Evolutionary conservation across 768 basidiomycete species (phyloP).

Genomic region (Tricholoma flavovirens): DNA sequence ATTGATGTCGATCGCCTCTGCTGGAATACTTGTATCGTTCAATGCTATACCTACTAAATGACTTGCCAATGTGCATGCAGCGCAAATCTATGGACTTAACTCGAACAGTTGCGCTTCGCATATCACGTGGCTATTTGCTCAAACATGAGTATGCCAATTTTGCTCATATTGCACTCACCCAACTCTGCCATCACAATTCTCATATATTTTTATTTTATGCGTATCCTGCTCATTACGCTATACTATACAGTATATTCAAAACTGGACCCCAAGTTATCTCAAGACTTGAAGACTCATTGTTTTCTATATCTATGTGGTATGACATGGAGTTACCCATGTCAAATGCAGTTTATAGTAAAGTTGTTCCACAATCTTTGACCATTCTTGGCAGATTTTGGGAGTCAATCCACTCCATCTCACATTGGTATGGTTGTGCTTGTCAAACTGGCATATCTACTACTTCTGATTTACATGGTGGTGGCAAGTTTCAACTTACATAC

Average conservation of each 20-base stretch:
- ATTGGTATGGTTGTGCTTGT: not conserved
- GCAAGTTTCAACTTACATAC: not conserved
- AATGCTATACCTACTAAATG: not conserved
- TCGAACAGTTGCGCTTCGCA: not conserved
- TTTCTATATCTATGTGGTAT: not conserved
- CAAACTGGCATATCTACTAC: not conserved
- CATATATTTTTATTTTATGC: not conserved
- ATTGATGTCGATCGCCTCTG: not conserved
- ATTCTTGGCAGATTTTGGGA: too few relatives aligned
- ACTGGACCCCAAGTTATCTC: not conserved
- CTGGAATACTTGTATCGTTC: not conserved
- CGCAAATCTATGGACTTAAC: not conserved
- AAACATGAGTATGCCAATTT: not conserved
- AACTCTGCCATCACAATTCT: not conserved
- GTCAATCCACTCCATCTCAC: not conserved
- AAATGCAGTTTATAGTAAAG: not conserved
- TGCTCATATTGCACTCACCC: not conserved
- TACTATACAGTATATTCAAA: not conserved
- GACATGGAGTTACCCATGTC: not conserved
- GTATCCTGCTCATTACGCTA: not conserved
- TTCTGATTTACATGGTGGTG: not conserved
- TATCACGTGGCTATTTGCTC: not conserved
- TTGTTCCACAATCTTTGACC: too few relatives aligned
- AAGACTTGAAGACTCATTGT: not conserved
- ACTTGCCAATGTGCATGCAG: not conserved